These are phyloP conservation scores for Pythium biforme DNA, from an alignment of 352 stramenopile genomes.

Conservation along the genomic window DNA sequence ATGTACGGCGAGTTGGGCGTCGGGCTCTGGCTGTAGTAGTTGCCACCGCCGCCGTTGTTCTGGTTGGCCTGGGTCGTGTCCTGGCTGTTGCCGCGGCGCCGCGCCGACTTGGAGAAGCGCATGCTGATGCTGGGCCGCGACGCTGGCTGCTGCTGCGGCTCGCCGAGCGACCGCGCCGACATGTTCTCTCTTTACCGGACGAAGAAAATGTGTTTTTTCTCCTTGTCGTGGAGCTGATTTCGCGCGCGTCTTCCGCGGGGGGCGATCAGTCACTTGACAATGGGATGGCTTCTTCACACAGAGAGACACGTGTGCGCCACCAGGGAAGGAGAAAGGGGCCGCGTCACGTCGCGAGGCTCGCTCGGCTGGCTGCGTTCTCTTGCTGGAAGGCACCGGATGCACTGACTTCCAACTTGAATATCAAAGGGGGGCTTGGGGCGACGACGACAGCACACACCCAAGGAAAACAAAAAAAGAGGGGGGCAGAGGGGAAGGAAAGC, in stretches of 20 bases:
- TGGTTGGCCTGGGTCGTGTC: slow-evolving; percentile 43
- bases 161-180: slow-evolving; percentile 23
- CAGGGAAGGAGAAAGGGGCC: neutral
- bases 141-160: slow-evolving; percentile 24
- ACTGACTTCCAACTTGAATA: slow-evolving; percentile 36
- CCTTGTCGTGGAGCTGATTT: too few species aligned
- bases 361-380: slow-evolving; percentile 2
- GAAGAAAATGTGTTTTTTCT: too few species aligned
- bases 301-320: neutral
- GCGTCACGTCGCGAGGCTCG: neutral
- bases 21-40: slow-evolving; percentile 39
- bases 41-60: slow-evolving; percentile 11
- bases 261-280: too few species aligned
- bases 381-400: slow-evolving; percentile 1
- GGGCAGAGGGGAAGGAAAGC: slow-evolving; percentile 16
- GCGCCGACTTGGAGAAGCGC: slow-evolving; percentile 65
- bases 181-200: slow-evolving; percentile 2
- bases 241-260: too few species aligned
- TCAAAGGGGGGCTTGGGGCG: slow-evolving; percentile 10
- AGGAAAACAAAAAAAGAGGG: slow-evolving; percentile 1
- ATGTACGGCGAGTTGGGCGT: slow-evolving; percentile 43
- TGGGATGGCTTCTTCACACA: too few species aligned
- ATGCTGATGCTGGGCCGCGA: slow-evolving; percentile 45
- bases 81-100: slow-evolving; percentile 66
- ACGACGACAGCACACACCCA: neutral